These are phyloP conservation scores for Syncephalis plumigaleata DNA, from an alignment of 371 early-diverging fungal genomes.

Conservation along the genomic window DNA sequence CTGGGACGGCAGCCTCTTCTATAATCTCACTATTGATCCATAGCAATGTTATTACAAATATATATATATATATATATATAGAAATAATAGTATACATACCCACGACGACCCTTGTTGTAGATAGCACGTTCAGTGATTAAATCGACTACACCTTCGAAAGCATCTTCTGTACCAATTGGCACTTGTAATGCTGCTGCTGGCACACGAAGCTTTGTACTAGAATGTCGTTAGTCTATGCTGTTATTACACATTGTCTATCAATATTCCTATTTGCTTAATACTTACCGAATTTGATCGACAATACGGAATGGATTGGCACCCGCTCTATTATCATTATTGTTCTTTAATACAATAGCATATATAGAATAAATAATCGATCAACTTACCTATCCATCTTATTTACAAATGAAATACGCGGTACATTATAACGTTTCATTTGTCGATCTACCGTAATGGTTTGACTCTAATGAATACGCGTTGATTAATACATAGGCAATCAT, in stretches of 20 bases:
- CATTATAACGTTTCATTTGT: constrained; percentile 80
- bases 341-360: neutral
- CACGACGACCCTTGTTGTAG: constrained; percentile 78
- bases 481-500: constrained; percentile 1
- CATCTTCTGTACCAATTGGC: constrained; percentile 83
- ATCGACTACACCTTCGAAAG: constrained; percentile 88
- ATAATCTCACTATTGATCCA: constrained; percentile 31
- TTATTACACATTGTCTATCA: neutral
- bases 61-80: neutral
- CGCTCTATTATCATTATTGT: constrained; percentile 15
- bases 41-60: neutral
- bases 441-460: constrained; percentile 96
- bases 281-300: constrained; percentile 53
- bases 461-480: constrained; percentile 9
- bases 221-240: too few relatives aligned
- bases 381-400: constrained; percentile 71
- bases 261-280: neutral
- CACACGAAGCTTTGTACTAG: constrained; percentile 35
- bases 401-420: constrained; percentile 74
- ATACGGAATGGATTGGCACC: constrained; percentile 85
- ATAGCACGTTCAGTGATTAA: constrained; percentile 70
- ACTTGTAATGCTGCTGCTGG: constrained; percentile 86
- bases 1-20: constrained; percentile 58
- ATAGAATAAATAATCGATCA: constrained; percentile 3
- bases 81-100: constrained; percentile 24